Evolutionary conservation across 148 eudicot species (phyloP).

Genomic region (Vaccinium vitisidaea): DNA sequence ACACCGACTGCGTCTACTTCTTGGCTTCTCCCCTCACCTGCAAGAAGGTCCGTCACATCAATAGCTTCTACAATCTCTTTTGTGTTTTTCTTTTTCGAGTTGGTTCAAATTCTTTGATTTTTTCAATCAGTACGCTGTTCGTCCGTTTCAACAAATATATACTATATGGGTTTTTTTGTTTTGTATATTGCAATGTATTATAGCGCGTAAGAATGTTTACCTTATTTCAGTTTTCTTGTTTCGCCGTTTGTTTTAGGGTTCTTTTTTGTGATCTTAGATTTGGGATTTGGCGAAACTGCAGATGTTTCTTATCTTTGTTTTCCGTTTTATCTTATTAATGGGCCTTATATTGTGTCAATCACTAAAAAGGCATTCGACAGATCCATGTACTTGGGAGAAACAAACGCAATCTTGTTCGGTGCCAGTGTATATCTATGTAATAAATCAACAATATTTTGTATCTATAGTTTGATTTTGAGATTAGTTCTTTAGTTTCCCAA

Average conservation of each 20-base stretch:
- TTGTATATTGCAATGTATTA: not conserved
- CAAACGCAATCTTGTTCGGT: not conserved
- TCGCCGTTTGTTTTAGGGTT: not conserved
- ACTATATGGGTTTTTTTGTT: not conserved
- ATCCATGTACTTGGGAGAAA: not conserved
- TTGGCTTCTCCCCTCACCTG: conserved; percentile 82
- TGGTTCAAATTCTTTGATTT: not conserved
- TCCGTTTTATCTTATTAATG: not conserved
- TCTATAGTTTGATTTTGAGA: not conserved
- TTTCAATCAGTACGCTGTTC: not conserved
- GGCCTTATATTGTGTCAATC: not conserved
- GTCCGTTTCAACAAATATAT: not conserved
- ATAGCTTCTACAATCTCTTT: not conserved
- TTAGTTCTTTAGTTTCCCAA: not conserved
- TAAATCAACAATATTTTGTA: not conserved
- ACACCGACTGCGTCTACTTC: conserved; percentile 75
- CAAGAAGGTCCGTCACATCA: conserved; percentile 50
- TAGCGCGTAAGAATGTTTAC: not conserved
- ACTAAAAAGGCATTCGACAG: not conserved
- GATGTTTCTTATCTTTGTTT: not conserved
- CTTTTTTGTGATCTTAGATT: not conserved
- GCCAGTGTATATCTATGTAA: not conserved
- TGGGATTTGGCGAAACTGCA: not conserved
- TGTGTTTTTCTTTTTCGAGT: not conserved
- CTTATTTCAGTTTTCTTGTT: not conserved